These are phyloP conservation scores for Chlorella sp. DNA, from an alignment of 139 green algal species.

Conservation along the genomic window DNA sequence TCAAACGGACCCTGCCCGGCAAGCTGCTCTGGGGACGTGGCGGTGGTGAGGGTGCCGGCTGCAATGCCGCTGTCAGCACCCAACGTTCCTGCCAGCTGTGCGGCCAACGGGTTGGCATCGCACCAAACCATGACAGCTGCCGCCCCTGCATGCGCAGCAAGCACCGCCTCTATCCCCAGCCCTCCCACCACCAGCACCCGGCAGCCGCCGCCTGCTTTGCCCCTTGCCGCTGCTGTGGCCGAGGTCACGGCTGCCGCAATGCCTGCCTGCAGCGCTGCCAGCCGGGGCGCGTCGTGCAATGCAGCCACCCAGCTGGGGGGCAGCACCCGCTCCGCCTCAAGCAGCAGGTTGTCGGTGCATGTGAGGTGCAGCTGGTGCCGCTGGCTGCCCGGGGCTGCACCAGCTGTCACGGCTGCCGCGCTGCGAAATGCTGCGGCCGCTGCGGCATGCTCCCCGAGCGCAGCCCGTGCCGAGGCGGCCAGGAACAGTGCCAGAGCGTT, in stretches of 20 bases:
- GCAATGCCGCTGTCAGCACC: background rate
- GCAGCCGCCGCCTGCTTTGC: background rate
- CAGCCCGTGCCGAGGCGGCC: background rate
- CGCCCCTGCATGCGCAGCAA: conserved; percentile 4
- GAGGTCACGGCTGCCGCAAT: background rate
- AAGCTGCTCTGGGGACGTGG: background rate
- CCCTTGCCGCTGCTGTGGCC: background rate
- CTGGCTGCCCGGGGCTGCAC: background rate
- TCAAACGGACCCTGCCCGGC: background rate
- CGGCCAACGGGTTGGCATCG: conserved; percentile 2
- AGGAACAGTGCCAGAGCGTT: background rate
- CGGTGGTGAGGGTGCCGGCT: background rate
- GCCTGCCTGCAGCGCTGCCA: background rate
- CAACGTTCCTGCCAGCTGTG: background rate
- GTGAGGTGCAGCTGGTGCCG: conserved; percentile 12
- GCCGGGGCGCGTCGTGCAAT: conserved; percentile 11
- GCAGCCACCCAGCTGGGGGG: background rate
- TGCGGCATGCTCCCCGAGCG: background rate
- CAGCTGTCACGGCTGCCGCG: background rate
- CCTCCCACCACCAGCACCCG: conserved; percentile 15
- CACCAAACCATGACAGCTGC: background rate
- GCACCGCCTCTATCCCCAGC: conserved; percentile 10
- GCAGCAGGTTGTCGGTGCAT: conserved; percentile 2
- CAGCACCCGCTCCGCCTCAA: background rate
- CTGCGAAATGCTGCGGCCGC: background rate